Base-by-base conservation (phyloP, 1,139 yeast genomes). In the Blastobotrys buckinghamii region DNA sequence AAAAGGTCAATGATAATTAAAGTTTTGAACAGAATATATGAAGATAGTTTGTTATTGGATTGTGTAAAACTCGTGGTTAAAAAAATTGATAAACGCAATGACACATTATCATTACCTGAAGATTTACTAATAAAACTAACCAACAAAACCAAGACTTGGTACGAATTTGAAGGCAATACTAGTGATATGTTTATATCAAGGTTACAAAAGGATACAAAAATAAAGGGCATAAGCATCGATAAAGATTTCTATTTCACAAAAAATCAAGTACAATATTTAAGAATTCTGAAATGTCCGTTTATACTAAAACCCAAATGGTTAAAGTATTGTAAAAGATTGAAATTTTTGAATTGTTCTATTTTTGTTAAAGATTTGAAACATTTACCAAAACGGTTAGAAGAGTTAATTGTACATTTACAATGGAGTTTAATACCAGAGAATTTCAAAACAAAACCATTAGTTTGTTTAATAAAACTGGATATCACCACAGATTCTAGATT, bases 81-180 rank as follows among this genome's bases (percentile, higher is more conserved):
- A 19, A 16, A 19, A 13, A n/a, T 26, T 7, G 39, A 36, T 19
- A 36, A 36, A 19, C 26, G 39, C 3, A 36, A 36, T 19, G 39
- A 36, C 9, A 36, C 39, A 8, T 36, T 36, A 26, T 36, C 39
- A 16, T 9, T 36, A 16, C 39, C 39, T n/a, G 39, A 36, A 19
- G 39, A 36, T 6, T 22, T 36, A 8, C n/a, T 36, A 27, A 26
- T 27, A 19, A 26, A 9, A 4, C 6, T 36, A 13, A 36, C 24
- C 8, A 22, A 27, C 2, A 22, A 27, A n/a, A 36, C 39, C 8
- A 16, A 36, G 2, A 36, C 39, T 3, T 36, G 24, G 22, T 22
- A 8, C 6, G 26, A 36, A 20, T 36, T 36, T n/a, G 26, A 19
- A 10, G 16, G 12, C 9, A 19, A 27, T n/a, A 36, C 24, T 16